Base-by-base conservation (phyloP, 1,139 yeast species). In the Waltiozyma sp. region DNA sequence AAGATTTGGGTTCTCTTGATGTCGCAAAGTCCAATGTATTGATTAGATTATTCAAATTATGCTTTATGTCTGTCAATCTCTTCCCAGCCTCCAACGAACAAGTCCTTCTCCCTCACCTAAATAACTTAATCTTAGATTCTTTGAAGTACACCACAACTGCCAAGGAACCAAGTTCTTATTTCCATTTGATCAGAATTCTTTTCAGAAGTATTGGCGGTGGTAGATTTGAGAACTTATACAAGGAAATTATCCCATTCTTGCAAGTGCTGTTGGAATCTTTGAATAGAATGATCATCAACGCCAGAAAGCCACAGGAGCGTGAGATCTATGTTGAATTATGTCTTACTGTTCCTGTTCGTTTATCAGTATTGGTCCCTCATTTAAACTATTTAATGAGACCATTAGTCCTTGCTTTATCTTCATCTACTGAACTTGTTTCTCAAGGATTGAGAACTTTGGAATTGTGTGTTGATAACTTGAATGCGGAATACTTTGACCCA, bases 151-250 rank as follows among this genome's bases (percentile, higher is more conserved):
- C 96, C 0, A 84, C 96, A 1, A 77, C 79, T n/a, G 87, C 96
- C 0, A 85, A 85, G 53, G 96, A 89, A 58, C 96, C 98, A 3
- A 73, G 86, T 35, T 87, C 87, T 1, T 91, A 88, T 59, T 88
- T 93, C 49, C 86, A 88, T 56, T 67, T 93, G 55, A 83, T 93
- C 19, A 71, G 97, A 56, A 86, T 95, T 0, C 66, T 93, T 41
- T 93, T 93, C 68, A 72, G 98, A 60, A 85, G 95, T 57, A 89
- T 93, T 39, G 94, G 96, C 39, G 97, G 98, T 40, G 98, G 97
- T 4, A 72, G 96, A 47, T 89, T 89, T 60, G 98, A 91, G 61
- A 78, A 81, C 46, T 69, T 93, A 24, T 91, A 91, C 65, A 86
- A 93, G 53, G 96, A 91, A 49, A 89, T 93, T 18, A 73, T 88